These are phyloP conservation scores for Scheffersomyces titani DNA, from an alignment of 1,139 yeast genomes.

Conservation along the genomic window DNA sequence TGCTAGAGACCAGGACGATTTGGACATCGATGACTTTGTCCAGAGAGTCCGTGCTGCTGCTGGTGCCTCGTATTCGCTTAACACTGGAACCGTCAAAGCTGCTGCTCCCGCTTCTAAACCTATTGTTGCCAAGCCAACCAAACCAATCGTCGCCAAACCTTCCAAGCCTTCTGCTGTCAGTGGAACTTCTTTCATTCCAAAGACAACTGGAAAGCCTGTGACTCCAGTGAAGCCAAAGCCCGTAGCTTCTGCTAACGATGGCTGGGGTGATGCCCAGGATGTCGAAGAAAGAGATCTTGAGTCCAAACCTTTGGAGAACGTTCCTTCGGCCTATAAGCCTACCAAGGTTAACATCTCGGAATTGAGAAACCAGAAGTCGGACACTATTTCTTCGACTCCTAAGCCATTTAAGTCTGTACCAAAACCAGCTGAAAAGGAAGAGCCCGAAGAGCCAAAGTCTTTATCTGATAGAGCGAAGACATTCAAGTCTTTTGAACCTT, in stretches of 20 bases:
- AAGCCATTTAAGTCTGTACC: conserved; percentile 25
- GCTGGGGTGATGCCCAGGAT: conserved; percentile 66
- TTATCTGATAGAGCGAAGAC: conserved; percentile 46
- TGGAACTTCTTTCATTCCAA: conserved; percentile 35
- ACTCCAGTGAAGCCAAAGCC: conserved; percentile 17
- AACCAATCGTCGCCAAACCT: conserved; percentile 18
- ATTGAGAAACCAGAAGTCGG: conserved; percentile 49
- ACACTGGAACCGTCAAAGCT: conserved; percentile 20
- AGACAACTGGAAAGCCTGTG: conserved; percentile 44
- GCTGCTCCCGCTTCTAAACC: conserved; percentile 5
- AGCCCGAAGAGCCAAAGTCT: conserved; percentile 34
- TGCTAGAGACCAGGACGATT: conserved; percentile 91
- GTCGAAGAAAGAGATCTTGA: conserved; percentile 70
- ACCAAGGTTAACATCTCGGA: conserved; percentile 50
- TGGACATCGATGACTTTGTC: conserved; percentile 75
- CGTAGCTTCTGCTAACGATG: conserved; percentile 47
- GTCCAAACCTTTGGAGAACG: conserved; percentile 58
- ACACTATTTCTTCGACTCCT: conserved; percentile 47
- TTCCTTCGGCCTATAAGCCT: conserved; percentile 72
- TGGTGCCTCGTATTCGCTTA: conserved; percentile 90
- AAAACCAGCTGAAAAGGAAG: conserved; percentile 24
- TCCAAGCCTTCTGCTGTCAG: conserved; percentile 23
- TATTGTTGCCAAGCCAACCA: conserved; percentile 10
- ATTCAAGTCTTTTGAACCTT: conserved; percentile 23
- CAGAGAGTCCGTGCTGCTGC: conserved; percentile 86